Conservation (phyloP, 768 basidiomycete species). For the Kwoniella bestiolae region DNA sequence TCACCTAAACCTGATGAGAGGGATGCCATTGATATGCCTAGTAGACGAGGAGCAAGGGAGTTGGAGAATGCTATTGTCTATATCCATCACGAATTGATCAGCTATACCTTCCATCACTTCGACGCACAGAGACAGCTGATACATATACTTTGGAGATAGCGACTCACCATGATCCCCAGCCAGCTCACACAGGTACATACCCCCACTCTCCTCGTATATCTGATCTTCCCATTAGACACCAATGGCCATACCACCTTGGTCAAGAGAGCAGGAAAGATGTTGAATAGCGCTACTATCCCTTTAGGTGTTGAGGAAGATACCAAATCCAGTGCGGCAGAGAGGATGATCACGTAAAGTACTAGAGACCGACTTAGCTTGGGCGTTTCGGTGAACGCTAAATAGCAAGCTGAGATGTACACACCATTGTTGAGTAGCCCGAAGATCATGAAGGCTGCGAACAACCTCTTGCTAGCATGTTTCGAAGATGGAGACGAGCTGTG, state of each 20-base stretch:
- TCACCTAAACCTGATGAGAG: constrained; percentile 94
- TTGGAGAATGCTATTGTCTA: constrained; percentile 80
- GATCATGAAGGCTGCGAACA: constrained; percentile 70
- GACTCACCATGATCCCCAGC: constrained; percentile 81
- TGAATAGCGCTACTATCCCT: constrained; percentile 92
- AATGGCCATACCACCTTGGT: constrained; percentile 95
- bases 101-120: too few species aligned
- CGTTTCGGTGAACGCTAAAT: background rate
- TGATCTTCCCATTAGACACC: constrained; percentile 79
- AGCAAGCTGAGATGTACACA: constrained; percentile 47
- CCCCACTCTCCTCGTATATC: constrained; percentile 73
- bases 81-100: background rate
- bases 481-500: constrained; percentile 7
- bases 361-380: background rate
- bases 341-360: constrained; percentile 95
- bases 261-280: constrained; percentile 82
- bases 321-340: constrained; percentile 92
- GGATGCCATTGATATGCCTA: constrained; percentile 81
- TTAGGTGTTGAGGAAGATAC: constrained; percentile 90
- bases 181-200: constrained; percentile 78
- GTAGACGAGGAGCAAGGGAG: constrained; percentile 68
- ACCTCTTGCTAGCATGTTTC: constrained; percentile 31
- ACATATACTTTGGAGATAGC: background rate
- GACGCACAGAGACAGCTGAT: too few species aligned
- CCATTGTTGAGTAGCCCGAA: constrained; percentile 94